Conservation (phyloP, 768 basidiomycete genomes). For the Dioszegia crocea region DNA sequence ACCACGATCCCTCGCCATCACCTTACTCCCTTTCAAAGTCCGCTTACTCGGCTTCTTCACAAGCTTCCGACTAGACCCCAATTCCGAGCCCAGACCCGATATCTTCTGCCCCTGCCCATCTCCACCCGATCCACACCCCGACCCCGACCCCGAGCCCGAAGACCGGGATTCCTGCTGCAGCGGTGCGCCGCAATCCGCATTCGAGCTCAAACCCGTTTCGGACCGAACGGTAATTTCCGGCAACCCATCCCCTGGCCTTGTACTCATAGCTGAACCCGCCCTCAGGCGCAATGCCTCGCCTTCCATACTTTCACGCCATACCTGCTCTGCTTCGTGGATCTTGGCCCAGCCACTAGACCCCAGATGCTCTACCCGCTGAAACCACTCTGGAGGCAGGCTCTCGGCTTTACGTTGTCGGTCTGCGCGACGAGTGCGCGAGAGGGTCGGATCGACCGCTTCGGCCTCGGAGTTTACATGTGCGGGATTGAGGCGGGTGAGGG, state of each 20-base stretch:
- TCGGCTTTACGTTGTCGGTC: conserved; percentile 7
- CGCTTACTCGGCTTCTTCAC: neutral
- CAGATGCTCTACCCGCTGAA: conserved; percentile 4
- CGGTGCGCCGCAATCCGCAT: no score
- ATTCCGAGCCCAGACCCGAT: no score
- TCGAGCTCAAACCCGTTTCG: no score
- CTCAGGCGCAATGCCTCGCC: neutral
- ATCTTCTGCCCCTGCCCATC: no score
- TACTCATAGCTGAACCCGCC: neutral
- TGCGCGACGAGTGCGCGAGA: neutral
- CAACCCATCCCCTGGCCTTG: no score
- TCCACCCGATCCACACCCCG: no score
- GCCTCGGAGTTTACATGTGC: neutral
- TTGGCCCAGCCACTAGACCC: conserved; percentile 22
- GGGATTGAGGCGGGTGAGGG: neutral
- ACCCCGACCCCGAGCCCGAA: no score
- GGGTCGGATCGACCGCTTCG: neutral
- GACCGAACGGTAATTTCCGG: no score
- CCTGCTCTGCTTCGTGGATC: conserved; percentile 24
- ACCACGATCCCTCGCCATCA: no score
- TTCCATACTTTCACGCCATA: conserved; percentile 24
- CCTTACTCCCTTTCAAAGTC: neutral
- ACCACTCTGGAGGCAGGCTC: conserved; percentile 9
- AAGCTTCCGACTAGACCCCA: neutral
- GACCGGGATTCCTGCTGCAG: no score